A percentile compares a stretch with the other conserved stretches of the same genome.
Conservation (phyloP, 1,284 basidiomycete genomes). For the Ustilago esculenta region DNA sequence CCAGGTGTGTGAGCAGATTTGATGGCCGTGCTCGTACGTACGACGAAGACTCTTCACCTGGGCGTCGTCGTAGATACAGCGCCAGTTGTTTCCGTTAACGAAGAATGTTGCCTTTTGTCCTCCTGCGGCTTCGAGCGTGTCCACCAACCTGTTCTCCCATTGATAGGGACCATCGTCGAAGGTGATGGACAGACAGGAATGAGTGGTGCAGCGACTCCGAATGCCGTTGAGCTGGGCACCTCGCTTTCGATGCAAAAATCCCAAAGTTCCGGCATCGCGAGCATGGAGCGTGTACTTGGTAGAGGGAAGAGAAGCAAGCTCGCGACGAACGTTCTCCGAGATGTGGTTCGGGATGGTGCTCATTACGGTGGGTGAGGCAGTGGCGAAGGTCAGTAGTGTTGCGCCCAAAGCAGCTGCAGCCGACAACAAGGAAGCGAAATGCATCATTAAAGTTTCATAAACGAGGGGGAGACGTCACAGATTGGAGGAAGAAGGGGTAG, state of each 20-base stretch:
- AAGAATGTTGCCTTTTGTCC: slow-evolving; percentile 55
- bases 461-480: too few relatives aligned
- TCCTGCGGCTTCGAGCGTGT: slow-evolving; percentile 29
- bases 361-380: slow-evolving; percentile 31
- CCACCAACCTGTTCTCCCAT: slow-evolving; percentile 31
- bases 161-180: slow-evolving; percentile 61
- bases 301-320: slow-evolving; percentile 6
- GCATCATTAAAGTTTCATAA: slow-evolving; percentile 19
- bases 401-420: slow-evolving; percentile 19
- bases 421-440: slow-evolving; percentile 27
- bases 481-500: too few relatives aligned
- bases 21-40: slow-evolving; percentile 39
- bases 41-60: slow-evolving; percentile 27
- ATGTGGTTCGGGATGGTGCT: slow-evolving; percentile 35
- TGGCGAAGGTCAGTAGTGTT: slow-evolving; percentile 10
- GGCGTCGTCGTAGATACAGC: slow-evolving; percentile 46
- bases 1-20: slow-evolving; percentile 59
- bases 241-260: slow-evolving; percentile 11
- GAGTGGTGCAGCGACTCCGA: slow-evolving; percentile 22
- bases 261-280: background rate
- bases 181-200: slow-evolving; percentile 45
- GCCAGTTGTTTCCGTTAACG: slow-evolving; percentile 60
- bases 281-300: slow-evolving; percentile 23
- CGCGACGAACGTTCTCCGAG: slow-evolving; percentile 33
- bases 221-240: slow-evolving; percentile 38